phyloP scores from a whole-genome alignment of 192 early-diverging fungal species.

The Coemansia sp. region DNA sequence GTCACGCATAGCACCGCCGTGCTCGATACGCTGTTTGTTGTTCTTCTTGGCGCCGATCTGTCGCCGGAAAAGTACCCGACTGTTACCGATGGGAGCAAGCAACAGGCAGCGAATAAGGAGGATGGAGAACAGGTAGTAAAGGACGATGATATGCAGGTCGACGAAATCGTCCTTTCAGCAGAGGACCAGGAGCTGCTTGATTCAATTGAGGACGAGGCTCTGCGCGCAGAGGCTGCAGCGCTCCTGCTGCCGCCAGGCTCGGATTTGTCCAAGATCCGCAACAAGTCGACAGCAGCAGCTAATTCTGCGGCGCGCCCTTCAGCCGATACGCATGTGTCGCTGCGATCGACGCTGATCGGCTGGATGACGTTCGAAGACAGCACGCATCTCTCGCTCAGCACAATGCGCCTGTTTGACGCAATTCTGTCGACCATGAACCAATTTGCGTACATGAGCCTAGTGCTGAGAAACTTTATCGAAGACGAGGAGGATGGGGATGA shows the following conservation, averaged over 20 bases:
- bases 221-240: conserved; percentile 41
- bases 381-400: conserved; percentile 55
- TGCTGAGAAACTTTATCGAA: conserved; percentile 57
- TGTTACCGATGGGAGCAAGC: not conserved
- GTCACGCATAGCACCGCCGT: conserved; percentile 33
- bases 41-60: conserved; percentile 42
- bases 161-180: conserved; percentile 8
- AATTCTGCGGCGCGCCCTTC: not conserved
- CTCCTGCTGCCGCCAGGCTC: conserved; percentile 31
- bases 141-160: not conserved
- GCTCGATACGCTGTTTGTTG: conserved; percentile 42
- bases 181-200: conserved; percentile 45
- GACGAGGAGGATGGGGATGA: not conserved
- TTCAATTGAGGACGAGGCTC: conserved; percentile 44
- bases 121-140: not conserved
- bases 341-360: conserved; percentile 36
- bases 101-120: not conserved
- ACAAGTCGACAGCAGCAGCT: not conserved
- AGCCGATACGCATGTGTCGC: not conserved
- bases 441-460: conserved; percentile 60
- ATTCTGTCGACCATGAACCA: conserved; percentile 61
- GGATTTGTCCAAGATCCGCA: conserved; percentile 1
- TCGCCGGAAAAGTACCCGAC: conserved; percentile 28
- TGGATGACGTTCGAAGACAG: conserved; percentile 50
- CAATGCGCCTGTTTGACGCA: conserved; percentile 63